A percentile compares a stretch with the other conserved stretches of the same genome.
Conservation (phyloP, 2,329 filamentous ascomycete genomes). For the Trichophaea hybrida region DNA sequence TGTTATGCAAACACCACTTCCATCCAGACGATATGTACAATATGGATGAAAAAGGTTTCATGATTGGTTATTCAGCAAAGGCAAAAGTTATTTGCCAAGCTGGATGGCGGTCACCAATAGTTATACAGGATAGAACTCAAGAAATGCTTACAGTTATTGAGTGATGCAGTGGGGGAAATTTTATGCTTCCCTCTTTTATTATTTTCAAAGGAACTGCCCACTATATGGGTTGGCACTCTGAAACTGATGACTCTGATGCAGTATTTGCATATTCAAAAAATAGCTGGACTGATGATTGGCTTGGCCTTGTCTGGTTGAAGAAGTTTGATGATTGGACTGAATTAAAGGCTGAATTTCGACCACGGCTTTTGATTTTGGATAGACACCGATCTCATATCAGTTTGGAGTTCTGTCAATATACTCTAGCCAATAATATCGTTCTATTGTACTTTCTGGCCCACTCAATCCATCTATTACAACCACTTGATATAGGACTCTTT, state of each 20-base stretch:
- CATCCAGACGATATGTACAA: slow-evolving; percentile 4
- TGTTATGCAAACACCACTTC: not conserved
- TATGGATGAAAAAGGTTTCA: slow-evolving; percentile 17
- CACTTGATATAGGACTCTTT: slow-evolving; percentile 22
- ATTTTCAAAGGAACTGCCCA: not conserved
- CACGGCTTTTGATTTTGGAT: not conserved
- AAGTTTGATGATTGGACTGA: too few relatives aligned
- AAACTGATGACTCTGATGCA: not conserved
- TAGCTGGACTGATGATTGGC: too few relatives aligned
- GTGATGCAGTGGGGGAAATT: not conserved
- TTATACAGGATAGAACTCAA: slow-evolving; percentile 6
- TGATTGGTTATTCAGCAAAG: slow-evolving; percentile 1
- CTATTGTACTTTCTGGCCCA: too few relatives aligned
- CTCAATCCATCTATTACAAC: slow-evolving; percentile 16
- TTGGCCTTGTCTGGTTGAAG: too few relatives aligned
- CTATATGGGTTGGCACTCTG: not conserved
- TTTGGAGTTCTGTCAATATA: slow-evolving; percentile 8
- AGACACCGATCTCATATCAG: slow-evolving; percentile 10
- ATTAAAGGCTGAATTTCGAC: not conserved
- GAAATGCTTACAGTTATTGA: slow-evolving; percentile 16
- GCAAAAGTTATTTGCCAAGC: slow-evolving; percentile 8
- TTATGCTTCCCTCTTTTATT: not conserved
- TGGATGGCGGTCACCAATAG: not conserved
- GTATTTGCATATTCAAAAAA: not conserved
- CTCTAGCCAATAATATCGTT: slow-evolving; percentile 14